phyloP scores from a whole-genome alignment of 768 basidiomycete genomes.

The Boletales sp. region DNA sequence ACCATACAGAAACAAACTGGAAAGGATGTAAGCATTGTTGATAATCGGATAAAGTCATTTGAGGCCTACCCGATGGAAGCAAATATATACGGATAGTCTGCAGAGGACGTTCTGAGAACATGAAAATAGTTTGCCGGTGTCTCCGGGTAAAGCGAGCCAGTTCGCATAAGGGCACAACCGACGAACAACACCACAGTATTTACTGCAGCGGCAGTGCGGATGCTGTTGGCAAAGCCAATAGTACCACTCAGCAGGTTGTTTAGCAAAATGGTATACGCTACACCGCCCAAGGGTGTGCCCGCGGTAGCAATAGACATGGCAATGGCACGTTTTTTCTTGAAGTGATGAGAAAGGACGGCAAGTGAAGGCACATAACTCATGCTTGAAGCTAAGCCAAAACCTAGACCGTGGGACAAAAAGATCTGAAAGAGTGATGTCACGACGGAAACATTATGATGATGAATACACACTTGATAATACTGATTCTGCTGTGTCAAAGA shows the following conservation, averaged over 20 bases:
- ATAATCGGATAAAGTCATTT: background rate
- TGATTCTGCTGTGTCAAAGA: slow-evolving; percentile 37
- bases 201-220: slow-evolving; percentile 43
- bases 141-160: slow-evolving; percentile 33
- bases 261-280: slow-evolving; percentile 27
- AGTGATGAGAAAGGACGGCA: slow-evolving; percentile 45
- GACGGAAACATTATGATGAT: slow-evolving; percentile 6
- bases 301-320: slow-evolving; percentile 39
- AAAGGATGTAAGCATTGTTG: background rate
- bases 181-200: slow-evolving; percentile 35
- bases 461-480: slow-evolving; percentile 34
- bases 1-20: slow-evolving; percentile 16
- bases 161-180: slow-evolving; percentile 34
- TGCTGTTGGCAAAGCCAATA: slow-evolving; percentile 40
- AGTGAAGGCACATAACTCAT: slow-evolving; percentile 39
- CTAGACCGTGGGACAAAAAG: slow-evolving; percentile 35
- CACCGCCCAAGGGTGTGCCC: slow-evolving; percentile 33
- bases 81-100: slow-evolving; percentile 23
- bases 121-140: slow-evolving; percentile 12
- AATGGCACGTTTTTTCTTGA: slow-evolving; percentile 36
- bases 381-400: slow-evolving; percentile 46
- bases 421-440: slow-evolving; percentile 32
- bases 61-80: slow-evolving; percentile 20
- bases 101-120: slow-evolving; percentile 13
- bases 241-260: slow-evolving; percentile 18